Evolutionary conservation across 495 filamentous ascomycete species (phyloP), one percentile per base, ranked within the genome.

Genomic region (Aspergillus bertholletiae): DNA sequence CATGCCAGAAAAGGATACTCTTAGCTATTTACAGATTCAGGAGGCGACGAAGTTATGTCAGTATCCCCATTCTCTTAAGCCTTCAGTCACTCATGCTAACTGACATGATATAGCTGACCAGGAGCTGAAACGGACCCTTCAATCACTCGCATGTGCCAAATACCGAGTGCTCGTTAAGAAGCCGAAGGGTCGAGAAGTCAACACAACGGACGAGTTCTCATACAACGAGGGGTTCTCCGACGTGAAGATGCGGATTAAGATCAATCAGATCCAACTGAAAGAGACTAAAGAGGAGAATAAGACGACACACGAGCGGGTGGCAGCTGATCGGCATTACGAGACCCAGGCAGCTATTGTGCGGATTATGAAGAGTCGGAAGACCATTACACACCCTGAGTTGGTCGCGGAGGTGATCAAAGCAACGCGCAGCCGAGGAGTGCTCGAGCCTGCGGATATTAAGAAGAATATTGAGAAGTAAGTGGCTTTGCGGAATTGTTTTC

Each of bases 201-300:
- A 80, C 48, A 58, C 71, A 1, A 88, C 80, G 4, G 94, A 99
- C 67, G 83, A 81, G 12, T 99, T 99, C 63, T 77, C 77, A 0
- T 81, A 94, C 56, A 97, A 97, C 70, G 57, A 75, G 23, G 65
- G 61, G 17, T 99, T 99, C 70, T 72, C 72, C 17, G 87, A 96
- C 59, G 79, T 80, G 24, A 96, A 96, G 71, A 89, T 87, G 72
- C 86, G 91, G 53, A 86, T 99, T 72, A 97, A 99, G 76, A 96
- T 97, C 77, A 98, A 97, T 72, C 90, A 95, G 71, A 90, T 99
- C 54, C 95, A 99, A 71, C 80, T 97, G 45, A 93, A 92, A 68
- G 95, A 97, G 73, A 97, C 95, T 7, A 83, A 82, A 55, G 77
- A 88, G 62, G 94, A 99, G 75, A 96, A 96, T 68, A 87, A 91